Evolutionary conservation across 768 basidiomycete species (phyloP).

Genomic region (Boletus vinaceobasis): DNA sequence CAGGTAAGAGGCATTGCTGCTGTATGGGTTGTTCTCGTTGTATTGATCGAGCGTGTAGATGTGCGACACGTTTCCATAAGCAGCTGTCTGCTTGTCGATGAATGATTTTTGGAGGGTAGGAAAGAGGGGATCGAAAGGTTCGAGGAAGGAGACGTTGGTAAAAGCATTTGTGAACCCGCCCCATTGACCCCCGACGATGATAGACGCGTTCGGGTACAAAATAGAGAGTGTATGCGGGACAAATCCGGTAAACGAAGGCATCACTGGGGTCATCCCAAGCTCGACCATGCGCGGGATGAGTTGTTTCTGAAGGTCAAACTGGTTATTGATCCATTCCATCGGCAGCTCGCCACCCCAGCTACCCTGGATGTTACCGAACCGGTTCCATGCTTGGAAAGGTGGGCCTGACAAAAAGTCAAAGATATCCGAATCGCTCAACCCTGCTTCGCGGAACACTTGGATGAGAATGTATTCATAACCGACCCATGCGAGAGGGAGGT

Average conservation of each 20-base stretch:
- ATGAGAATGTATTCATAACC: constrained; percentile 39
- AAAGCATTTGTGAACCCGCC: constrained; percentile 29
- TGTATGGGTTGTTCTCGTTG: constrained; percentile 41
- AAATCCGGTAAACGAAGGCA: constrained; percentile 42
- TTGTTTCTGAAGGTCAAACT: constrained; percentile 35
- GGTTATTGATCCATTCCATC: constrained; percentile 37
- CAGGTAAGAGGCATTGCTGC: constrained; percentile 32
- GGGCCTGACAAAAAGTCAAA: constrained; percentile 35
- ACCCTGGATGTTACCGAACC: constrained; percentile 42
- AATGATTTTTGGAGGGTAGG: constrained; percentile 35
- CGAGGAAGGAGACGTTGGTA: constrained; percentile 39
- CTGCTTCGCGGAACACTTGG: constrained; percentile 36
- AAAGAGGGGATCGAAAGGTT: constrained; percentile 40
- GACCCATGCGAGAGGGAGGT: constrained; percentile 41
- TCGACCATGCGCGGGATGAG: constrained; percentile 38
- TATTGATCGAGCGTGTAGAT: constrained; percentile 45
- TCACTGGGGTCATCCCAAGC: constrained; percentile 42
- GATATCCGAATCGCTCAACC: constrained; percentile 36
- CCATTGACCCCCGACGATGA: constrained; percentile 37
- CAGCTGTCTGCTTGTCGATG: constrained; percentile 36
- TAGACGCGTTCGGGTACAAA: constrained; percentile 34
- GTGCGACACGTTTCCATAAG: constrained; percentile 38
- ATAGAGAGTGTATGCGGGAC: constrained; percentile 32
- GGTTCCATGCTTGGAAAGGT: constrained; percentile 41
- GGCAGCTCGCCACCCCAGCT: constrained; percentile 38